These are phyloP conservation scores for Cytidiella melzeri DNA, from an alignment of 768 basidiomycete genomes.

Conservation along the genomic window DNA sequence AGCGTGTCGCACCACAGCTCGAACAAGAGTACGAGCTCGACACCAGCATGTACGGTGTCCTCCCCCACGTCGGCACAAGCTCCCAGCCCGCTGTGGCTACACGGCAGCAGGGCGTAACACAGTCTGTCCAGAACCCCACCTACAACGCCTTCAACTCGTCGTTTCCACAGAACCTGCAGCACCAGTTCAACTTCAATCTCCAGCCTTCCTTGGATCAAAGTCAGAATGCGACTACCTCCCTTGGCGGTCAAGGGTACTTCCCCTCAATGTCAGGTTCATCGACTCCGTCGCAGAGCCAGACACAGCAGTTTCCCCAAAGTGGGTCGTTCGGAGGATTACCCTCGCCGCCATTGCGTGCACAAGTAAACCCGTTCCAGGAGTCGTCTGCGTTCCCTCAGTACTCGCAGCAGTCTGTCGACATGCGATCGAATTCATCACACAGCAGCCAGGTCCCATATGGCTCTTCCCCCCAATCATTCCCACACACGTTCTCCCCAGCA, in stretches of 20 bases:
- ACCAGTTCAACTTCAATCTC: slow-evolving; percentile 5
- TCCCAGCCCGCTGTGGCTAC: neutral
- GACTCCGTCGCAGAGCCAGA: neutral
- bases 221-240: neutral
- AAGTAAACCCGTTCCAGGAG: neutral
- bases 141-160: slow-evolving; percentile 5
- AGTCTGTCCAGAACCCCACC: neutral
- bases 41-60: neutral
- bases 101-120: neutral
- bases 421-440: neutral
- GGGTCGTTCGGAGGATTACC: neutral
- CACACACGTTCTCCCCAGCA: neutral
- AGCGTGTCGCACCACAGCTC: slow-evolving; percentile 11
- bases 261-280: neutral
- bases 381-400: neutral
- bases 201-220: neutral
- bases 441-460: neutral
- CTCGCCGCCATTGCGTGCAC: neutral
- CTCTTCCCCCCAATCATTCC: neutral
- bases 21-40: slow-evolving; percentile 12
- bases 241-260: neutral
- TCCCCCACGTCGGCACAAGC: neutral
- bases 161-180: neutral
- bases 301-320: neutral
- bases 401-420: neutral